These are phyloP conservation scores for Thelonectria olida DNA, from an alignment of 2,329 filamentous ascomycete genomes.

Conservation along the genomic window DNA sequence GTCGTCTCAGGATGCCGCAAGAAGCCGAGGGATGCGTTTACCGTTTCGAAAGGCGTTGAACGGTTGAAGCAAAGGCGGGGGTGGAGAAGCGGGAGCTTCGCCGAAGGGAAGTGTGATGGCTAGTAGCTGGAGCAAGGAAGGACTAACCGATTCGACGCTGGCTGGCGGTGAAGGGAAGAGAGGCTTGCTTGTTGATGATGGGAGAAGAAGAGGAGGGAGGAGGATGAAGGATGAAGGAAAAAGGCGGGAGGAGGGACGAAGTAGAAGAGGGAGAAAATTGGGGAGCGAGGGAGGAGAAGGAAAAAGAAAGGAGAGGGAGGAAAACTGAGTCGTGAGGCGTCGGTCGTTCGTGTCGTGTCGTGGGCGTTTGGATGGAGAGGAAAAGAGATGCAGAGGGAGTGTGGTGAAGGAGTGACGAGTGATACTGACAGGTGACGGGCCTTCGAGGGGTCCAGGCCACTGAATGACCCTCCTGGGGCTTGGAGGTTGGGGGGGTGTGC, in stretches of 20 bases:
- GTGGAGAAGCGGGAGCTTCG: slow-evolving; percentile 20
- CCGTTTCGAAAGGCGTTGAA: neutral
- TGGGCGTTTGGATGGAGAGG: neutral
- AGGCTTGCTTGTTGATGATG: slow-evolving; percentile 4
- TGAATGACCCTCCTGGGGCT: neutral
- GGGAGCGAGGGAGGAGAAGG: slow-evolving; percentile 2
- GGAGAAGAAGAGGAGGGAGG: neutral
- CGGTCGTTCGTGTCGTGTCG: neutral
- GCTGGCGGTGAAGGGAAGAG: slow-evolving; percentile 4
- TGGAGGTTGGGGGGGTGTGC: neutral
- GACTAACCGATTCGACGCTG: neutral
- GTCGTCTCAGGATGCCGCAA: slow-evolving; percentile 2
- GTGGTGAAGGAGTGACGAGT: neutral
- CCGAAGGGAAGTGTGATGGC: slow-evolving; percentile 3
- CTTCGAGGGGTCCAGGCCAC: no score
- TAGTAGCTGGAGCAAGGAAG: neutral
- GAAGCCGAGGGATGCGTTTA: slow-evolving; percentile 5
- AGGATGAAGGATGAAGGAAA: neutral
- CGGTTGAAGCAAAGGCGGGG: slow-evolving; percentile 15
- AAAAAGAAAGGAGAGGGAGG: slow-evolving; percentile 16
- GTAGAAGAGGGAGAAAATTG: slow-evolving; percentile 20
- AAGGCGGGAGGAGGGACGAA: neutral
- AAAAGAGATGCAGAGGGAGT: neutral
- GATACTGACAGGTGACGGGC: neutral
- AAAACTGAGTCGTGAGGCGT: slow-evolving; percentile 13